Percentiles rank a stretch among this genome's conserved stretches.
These are phyloP conservation scores for Aspergillus sp. DNA, from an alignment of 2,329 filamentous ascomycete genomes.

Conservation along the genomic window DNA sequence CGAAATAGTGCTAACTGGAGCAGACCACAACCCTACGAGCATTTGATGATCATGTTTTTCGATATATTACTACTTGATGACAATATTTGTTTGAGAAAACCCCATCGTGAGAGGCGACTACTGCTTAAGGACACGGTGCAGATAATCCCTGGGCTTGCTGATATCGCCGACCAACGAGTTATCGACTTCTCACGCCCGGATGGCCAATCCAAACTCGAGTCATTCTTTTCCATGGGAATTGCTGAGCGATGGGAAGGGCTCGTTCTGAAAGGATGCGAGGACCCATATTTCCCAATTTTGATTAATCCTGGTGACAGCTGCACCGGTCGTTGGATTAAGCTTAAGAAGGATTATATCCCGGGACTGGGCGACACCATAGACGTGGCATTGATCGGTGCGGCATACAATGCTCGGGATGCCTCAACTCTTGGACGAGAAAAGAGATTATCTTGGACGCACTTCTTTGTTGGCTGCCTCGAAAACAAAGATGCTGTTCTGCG, in stretches of 20 bases:
- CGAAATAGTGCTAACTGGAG: conserved; percentile 21
- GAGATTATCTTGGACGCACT: conserved; percentile 74
- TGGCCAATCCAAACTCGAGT: conserved; percentile 61
- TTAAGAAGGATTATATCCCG: conserved; percentile 84
- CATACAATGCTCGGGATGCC: conserved; percentile 69
- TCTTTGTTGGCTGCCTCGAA: conserved; percentile 75
- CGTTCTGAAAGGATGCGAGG: conserved; percentile 75
- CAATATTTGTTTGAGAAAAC: conserved; percentile 53
- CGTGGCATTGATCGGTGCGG: conserved; percentile 77
- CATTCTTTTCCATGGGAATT: conserved; percentile 71
- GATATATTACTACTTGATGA: conserved; percentile 64
- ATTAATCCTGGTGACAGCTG: conserved; percentile 32
- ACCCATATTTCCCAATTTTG: conserved; percentile 72
- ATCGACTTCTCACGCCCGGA: conserved; percentile 66
- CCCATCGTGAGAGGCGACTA: conserved; percentile 48
- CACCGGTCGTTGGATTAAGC: conserved; percentile 68
- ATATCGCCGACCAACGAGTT: conserved; percentile 67
- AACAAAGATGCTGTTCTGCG: conserved; percentile 66
- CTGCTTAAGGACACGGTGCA: conserved; percentile 62
- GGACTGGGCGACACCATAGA: conserved; percentile 82
- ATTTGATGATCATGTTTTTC: conserved; percentile 66
- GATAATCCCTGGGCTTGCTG: conserved; percentile 64
- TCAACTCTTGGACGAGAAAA: conserved; percentile 55
- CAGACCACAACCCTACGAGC: conserved; percentile 57
- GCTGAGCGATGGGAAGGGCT: conserved; percentile 73